Evolutionary conservation across 83 land plant genomes (phyloP), one percentile per base, ranked within the genome.

Genomic region (Diphasiastrum complanatum): DNA sequence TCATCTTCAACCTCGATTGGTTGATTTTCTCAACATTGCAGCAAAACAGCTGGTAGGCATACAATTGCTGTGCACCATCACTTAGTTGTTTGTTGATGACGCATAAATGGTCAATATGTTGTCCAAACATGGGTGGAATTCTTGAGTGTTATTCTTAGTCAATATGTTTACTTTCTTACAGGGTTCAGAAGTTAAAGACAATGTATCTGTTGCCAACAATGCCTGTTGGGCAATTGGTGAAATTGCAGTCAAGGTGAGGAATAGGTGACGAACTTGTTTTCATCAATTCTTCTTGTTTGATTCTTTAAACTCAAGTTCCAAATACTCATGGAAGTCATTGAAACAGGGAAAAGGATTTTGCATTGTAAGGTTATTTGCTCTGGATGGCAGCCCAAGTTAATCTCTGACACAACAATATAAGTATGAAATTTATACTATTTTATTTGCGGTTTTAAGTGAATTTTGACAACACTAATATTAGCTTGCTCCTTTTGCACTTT

Each of bases 141-240:
- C 37, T 18, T 49, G 14, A 2, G 31, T 26, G 24, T 18, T 50
- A 18, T 36, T 8, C 25, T 55, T 37, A 10, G 20, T 12, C 25
- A n/a, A 50, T n/a, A n/a, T 1, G 6, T 55, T 28, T n/a, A 41
- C 31, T 61, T 57, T 22, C 19, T 53, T 67, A 85, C 76, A 74
- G 62, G 65, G 83, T 37, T 45, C 74, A 16, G 83, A 79, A 60
- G 61, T 86, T 36, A 84, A 78, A 64, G 89, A 93, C 36, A 72
- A 77, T 57, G 75, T 89, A 26, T 89, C 99, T 30, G 99, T 89
- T 14, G 95, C 89, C 45, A 95, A 95, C 66, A 95, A 95, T 82
- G 99, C 99, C n/a, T 95, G 99, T 57, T 95, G 99, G 99, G 99
- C 99, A 23, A 89, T 95, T 67, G 99, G 99, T 33, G 99, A 95